Percentiles rank a stretch among this genome's conserved stretches.
Evolutionary conservation across 495 filamentous ascomycete genomes (phyloP).

Genomic region (Podospora conica): DNA sequence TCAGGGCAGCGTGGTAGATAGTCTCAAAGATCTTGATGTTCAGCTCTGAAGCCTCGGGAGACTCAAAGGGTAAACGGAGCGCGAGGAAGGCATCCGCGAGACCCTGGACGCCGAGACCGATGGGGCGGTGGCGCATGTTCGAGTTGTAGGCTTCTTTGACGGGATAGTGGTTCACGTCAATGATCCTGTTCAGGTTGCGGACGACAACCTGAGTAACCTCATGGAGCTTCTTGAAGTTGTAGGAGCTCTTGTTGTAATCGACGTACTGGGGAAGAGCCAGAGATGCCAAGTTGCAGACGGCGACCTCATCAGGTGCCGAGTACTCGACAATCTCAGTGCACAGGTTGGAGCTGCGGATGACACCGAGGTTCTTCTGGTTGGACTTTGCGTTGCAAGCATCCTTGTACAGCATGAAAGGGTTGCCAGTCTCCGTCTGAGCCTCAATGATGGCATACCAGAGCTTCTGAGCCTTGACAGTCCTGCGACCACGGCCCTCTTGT

Average conservation of each 20-base stretch:
- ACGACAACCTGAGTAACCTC: constrained; percentile 86
- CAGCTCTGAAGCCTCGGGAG: constrained; percentile 80
- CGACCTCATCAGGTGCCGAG: constrained; percentile 92
- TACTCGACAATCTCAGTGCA: constrained; percentile 99
- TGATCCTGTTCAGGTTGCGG: constrained; percentile 94
- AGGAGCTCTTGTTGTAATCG: constrained; percentile 70
- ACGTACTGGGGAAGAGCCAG: constrained; percentile 86
- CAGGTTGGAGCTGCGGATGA: constrained; percentile 95
- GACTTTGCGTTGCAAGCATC: constrained; percentile 97
- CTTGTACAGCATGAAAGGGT: constrained; percentile 99
- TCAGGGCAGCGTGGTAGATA: constrained; percentile 94
- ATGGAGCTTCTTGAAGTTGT: constrained; percentile 93
- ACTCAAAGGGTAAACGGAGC: constrained; percentile 94
- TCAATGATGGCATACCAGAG: constrained; percentile 98
- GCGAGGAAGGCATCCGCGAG: constrained; percentile 98
- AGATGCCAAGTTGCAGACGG: constrained; percentile 96
- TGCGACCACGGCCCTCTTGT: constrained; percentile 77
- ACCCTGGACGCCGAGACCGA: constrained; percentile 95
- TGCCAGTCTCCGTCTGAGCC: constrained; percentile 96
- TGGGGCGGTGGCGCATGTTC: constrained; percentile 92
- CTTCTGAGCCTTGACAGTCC: constrained; percentile 94
- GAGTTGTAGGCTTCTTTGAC: constrained; percentile 86
- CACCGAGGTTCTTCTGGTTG: constrained; percentile 99
- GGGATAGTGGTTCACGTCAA: constrained; percentile 95
- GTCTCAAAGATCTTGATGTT: constrained; percentile 99